Evolutionary conservation across 108 stramenopile genomes (phyloP).

Genomic region (Bacterosira constricta): DNA sequence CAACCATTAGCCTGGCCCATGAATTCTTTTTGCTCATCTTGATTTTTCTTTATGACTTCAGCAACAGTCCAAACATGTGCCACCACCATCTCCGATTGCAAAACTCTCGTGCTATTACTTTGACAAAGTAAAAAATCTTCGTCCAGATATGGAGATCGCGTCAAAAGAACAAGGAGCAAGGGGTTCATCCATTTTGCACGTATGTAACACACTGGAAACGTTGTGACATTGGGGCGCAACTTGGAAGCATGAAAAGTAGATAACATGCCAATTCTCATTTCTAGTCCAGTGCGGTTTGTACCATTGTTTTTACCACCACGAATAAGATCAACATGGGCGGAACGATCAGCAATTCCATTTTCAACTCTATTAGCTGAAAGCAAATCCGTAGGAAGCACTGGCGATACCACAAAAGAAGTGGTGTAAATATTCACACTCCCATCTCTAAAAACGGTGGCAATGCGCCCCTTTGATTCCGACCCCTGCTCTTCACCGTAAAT

Average conservation of each 20-base stretch:
- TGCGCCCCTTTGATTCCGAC: slow-evolving; percentile 33
- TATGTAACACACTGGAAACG: slow-evolving; percentile 12
- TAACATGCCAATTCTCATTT: slow-evolving; percentile 4
- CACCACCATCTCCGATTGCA: slow-evolving; percentile 18
- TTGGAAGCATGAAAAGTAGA: slow-evolving; percentile 3
- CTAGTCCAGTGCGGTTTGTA: background rate
- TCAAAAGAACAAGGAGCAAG: slow-evolving; percentile 24
- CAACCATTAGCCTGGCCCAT: background rate
- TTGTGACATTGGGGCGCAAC: background rate
- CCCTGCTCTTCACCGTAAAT: slow-evolving; percentile 48
- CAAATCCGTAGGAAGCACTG: background rate
- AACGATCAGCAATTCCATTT: background rate
- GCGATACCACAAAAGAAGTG: slow-evolving; percentile 11
- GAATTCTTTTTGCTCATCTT: background rate
- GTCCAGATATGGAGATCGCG: slow-evolving; percentile 34
- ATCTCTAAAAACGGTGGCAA: slow-evolving; percentile 26
- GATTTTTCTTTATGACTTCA: background rate
- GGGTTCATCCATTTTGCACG: slow-evolving; percentile 43
- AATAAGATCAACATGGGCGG: background rate
- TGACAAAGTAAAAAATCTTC: background rate
- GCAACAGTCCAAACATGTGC: slow-evolving; percentile 45
- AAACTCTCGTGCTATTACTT: background rate
- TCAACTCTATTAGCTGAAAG: background rate
- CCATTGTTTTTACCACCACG: background rate
- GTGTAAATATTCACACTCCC: slow-evolving; percentile 33